phyloP scores from a whole-genome alignment of 768 basidiomycete genomes.

The Auricularia sp. region DNA sequence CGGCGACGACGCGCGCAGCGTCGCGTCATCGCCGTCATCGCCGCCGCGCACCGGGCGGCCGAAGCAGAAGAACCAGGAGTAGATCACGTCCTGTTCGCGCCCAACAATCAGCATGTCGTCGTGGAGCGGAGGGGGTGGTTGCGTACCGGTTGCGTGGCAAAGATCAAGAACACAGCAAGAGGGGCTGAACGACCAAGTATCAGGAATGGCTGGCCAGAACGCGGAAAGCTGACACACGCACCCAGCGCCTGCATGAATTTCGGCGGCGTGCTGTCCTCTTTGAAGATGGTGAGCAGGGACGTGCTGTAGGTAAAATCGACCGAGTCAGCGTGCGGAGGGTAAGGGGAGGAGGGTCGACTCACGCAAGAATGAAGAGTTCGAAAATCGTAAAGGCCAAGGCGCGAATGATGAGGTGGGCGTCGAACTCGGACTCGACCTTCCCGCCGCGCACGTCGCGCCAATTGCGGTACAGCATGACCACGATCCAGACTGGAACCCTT shows the following conservation, averaged over 20 bases:
- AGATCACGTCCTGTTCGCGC: background rate
- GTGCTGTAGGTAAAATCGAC: background rate
- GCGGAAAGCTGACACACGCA: background rate
- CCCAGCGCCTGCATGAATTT: constrained; percentile 1
- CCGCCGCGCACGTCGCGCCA: background rate
- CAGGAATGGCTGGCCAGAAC: background rate
- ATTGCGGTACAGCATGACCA: background rate
- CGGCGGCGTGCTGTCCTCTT: background rate
- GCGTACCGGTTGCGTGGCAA: background rate
- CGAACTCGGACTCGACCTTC: background rate
- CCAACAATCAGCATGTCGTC: background rate
- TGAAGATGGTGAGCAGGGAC: background rate
- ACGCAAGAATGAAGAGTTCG: background rate
- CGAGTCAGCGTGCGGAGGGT: too few species aligned
- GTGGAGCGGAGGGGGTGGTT: background rate
- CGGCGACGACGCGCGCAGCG: background rate
- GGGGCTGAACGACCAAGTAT: background rate
- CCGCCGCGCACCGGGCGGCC: background rate
- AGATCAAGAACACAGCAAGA: background rate
- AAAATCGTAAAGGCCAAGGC: background rate
- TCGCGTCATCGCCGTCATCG: background rate
- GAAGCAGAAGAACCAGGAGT: constrained; percentile 2
- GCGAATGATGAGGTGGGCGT: background rate
- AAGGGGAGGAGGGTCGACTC: too few species aligned
- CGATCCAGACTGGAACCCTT: background rate